phyloP scores from a whole-genome alignment of 2,329 filamentous ascomycete species.

The Xylariales sp. region DNA sequence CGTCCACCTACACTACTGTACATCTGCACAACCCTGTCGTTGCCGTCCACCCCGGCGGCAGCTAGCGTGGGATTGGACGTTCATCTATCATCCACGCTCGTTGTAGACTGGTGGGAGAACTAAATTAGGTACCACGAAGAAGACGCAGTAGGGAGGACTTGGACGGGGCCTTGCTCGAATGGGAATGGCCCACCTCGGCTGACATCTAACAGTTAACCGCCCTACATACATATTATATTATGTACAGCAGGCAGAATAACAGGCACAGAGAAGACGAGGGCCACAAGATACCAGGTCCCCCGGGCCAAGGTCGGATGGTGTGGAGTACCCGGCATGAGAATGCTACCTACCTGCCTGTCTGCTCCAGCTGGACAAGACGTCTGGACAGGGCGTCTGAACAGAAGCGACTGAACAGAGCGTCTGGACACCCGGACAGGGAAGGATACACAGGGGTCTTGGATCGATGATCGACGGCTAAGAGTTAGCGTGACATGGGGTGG shows the following conservation, averaged over 20 bases:
- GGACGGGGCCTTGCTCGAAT: conserved; percentile 21
- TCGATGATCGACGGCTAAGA: conserved; percentile 48
- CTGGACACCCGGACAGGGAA: too few relatives aligned
- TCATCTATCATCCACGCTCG: background rate
- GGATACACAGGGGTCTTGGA: conserved; percentile 29
- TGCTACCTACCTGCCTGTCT: conserved; percentile 2
- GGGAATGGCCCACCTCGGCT: conserved; percentile 20
- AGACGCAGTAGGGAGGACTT: background rate
- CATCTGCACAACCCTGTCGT: conserved; percentile 11
- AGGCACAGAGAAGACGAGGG: conserved; percentile 1
- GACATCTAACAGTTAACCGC: conserved; percentile 26
- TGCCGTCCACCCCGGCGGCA: conserved; percentile 33
- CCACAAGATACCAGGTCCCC: background rate
- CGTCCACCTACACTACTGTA: background rate
- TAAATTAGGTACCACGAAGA: conserved; percentile 33
- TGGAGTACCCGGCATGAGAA: conserved; percentile 28
- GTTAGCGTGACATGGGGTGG: conserved; percentile 40
- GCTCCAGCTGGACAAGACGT: too few relatives aligned
- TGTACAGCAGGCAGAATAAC: too few relatives aligned
- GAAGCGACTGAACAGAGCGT: too few relatives aligned
- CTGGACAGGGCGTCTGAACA: too few relatives aligned
- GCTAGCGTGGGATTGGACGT: conserved; percentile 23
- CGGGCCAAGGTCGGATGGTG: conserved; percentile 26
- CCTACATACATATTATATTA: conserved; percentile 18
- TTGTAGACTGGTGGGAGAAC: background rate